phyloP scores from a whole-genome alignment of 2,329 filamentous ascomycete species.

The Sporothrix euskadiensis region DNA sequence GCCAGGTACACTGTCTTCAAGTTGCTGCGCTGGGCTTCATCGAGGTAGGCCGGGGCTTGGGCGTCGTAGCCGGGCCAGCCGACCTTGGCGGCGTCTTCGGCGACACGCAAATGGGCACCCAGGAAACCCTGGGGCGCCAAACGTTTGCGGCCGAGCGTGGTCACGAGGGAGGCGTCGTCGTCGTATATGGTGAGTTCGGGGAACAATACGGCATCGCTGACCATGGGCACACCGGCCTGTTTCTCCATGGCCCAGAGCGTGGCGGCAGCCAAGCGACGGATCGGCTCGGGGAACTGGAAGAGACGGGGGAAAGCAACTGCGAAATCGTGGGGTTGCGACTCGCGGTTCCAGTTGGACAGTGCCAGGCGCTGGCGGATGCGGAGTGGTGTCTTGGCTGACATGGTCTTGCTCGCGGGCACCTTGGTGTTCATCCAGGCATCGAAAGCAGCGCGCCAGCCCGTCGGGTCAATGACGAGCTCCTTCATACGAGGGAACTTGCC shows the following conservation, averaged over 20 bases:
- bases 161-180: constrained; percentile 10
- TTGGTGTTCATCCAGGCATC: constrained; percentile 31
- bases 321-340: constrained; percentile 29
- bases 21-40: constrained; percentile 33
- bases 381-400: constrained; percentile 28
- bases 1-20: constrained; percentile 8
- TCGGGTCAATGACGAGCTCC: constrained; percentile 32
- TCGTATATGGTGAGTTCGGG: constrained; percentile 17
- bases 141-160: constrained; percentile 13
- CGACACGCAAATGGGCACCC: constrained; percentile 44
- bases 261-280: constrained; percentile 23
- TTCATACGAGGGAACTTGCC: constrained; percentile 24
- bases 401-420: constrained; percentile 10
- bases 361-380: constrained; percentile 25
- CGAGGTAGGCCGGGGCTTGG: constrained; percentile 43
- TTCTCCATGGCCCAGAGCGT: constrained; percentile 25
- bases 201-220: constrained; percentile 24
- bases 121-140: constrained; percentile 37
- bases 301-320: constrained; percentile 32
- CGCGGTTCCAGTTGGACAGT: constrained; percentile 28
- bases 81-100: constrained; percentile 39
- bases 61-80: constrained; percentile 42
- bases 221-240: constrained; percentile 17
- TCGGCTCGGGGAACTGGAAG: constrained; percentile 27
- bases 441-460: constrained; percentile 33